Percentiles rank a stretch among this genome's conserved stretches.
These are phyloP conservation scores for Malassezia sympodialis DNA, from an alignment of 1,284 basidiomycete genomes.

Conservation along the genomic window DNA sequence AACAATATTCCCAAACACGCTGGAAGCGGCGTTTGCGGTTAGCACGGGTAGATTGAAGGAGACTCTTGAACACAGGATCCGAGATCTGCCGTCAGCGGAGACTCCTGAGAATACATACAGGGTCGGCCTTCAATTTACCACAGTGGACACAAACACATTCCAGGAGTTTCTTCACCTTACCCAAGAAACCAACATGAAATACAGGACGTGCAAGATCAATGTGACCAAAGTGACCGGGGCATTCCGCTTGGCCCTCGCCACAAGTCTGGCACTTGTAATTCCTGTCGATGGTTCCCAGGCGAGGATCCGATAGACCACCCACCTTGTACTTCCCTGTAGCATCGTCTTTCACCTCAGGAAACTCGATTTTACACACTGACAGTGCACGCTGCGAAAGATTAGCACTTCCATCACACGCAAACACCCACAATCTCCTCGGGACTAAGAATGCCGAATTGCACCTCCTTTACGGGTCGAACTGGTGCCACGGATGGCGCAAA, in stretches of 20 bases:
- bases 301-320: slow-evolving; percentile 89
- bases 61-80: slow-evolving; percentile 39
- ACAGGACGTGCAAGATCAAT: slow-evolving; percentile 93
- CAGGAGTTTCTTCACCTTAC: slow-evolving; percentile 99
- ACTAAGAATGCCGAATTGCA: slow-evolving; percentile 97
- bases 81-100: slow-evolving; percentile 18
- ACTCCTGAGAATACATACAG: slow-evolving; percentile 20
- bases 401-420: slow-evolving; percentile 13
- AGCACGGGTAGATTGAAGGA: slow-evolving; percentile 34
- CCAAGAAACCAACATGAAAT: slow-evolving; percentile 92
- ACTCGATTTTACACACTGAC: slow-evolving; percentile 94
- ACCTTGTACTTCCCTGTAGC: slow-evolving; percentile 64
- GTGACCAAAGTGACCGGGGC: slow-evolving; percentile 94
- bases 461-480: slow-evolving; percentile 71
- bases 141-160: slow-evolving; percentile 98
- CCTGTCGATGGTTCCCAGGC: slow-evolving; percentile 93
- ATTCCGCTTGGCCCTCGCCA: slow-evolving; percentile 58
- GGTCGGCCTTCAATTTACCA: slow-evolving; percentile 88
- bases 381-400: slow-evolving; percentile 64
- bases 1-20: slow-evolving; percentile 46
- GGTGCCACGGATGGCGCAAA: slow-evolving; percentile 79
- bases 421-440: slow-evolving; percentile 79
- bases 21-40: slow-evolving; percentile 42
- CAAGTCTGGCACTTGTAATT: slow-evolving; percentile 99
- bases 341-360: slow-evolving; percentile 97